These are phyloP conservation scores for Malus sieversii DNA, from an alignment of 306 rosid genomes.

Conservation along the genomic window DNA sequence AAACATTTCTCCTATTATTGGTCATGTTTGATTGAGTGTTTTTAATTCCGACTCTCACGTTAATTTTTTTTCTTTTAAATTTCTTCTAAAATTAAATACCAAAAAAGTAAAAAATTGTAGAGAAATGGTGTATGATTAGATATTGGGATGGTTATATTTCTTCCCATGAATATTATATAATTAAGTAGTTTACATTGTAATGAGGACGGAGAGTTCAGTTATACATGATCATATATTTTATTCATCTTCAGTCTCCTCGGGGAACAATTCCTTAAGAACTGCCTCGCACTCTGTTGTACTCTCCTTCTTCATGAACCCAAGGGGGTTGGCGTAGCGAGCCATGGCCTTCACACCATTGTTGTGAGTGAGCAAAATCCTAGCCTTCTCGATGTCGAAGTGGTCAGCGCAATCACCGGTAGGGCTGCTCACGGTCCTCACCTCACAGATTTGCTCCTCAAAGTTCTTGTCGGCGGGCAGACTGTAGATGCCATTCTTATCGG, in stretches of 20 bases:
- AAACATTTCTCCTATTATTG: too few species aligned
- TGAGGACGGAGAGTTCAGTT: not conserved
- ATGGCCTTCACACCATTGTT: constrained; percentile 28
- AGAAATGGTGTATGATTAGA: not conserved
- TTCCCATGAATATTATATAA: not conserved
- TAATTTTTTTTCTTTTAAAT: too few species aligned
- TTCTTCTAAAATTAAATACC: too few species aligned
- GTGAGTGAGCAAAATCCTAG: constrained; percentile 28
- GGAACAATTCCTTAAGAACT: constrained; percentile 29
- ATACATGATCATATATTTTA: not conserved
- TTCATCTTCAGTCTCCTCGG: not conserved
- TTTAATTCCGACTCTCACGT: too few species aligned
- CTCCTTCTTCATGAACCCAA: constrained; percentile 41
- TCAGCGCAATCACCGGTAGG: not conserved
- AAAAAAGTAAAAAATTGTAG: not conserved
- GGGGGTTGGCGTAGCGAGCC: constrained; percentile 38
- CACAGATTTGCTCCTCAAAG: constrained; percentile 36
- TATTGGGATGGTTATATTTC: not conserved
- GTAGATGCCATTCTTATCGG: constrained; percentile 25
- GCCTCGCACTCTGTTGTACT: constrained; percentile 6
- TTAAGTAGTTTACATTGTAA: not conserved
- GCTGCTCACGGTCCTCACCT: constrained; percentile 1
- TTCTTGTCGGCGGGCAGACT: constrained; percentile 13
- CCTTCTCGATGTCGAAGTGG: constrained; percentile 1
- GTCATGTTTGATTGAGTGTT: too few species aligned